Evolutionary conservation across 805 yeast genomes (phyloP).

Genomic region (Candida glaebosa): DNA sequence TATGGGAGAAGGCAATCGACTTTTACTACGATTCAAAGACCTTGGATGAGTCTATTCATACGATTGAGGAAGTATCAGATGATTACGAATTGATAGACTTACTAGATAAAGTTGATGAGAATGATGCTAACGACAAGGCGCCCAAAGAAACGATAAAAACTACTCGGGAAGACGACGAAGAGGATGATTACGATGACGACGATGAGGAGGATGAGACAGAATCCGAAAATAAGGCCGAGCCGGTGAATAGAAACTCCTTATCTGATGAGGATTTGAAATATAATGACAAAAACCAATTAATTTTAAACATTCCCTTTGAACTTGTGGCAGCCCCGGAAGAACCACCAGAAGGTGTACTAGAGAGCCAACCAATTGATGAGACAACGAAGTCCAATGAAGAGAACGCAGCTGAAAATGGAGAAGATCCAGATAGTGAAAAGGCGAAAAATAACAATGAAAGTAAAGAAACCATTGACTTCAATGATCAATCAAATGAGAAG

Average conservation of each 20-base stretch:
- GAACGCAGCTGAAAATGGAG: slow-evolving; percentile 8
- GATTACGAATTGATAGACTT: slow-evolving; percentile 34
- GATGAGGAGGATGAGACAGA: slow-evolving; percentile 22
- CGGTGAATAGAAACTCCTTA: slow-evolving; percentile 10
- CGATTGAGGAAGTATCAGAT: slow-evolving; percentile 29
- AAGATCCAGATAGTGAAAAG: not conserved
- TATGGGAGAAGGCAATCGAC: slow-evolving; percentile 71
- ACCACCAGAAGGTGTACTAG: not conserved
- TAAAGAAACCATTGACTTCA: not conserved
- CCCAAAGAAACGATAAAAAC: slow-evolving; percentile 3
- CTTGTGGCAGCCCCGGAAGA: slow-evolving; percentile 4
- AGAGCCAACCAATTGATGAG: not conserved
- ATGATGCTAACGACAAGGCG: slow-evolving; percentile 26
- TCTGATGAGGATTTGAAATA: slow-evolving; percentile 10
- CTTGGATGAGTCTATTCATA: slow-evolving; percentile 16
- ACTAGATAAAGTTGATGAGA: slow-evolving; percentile 23
- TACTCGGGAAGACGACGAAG: slow-evolving; percentile 20
- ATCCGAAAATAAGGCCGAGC: slow-evolving; percentile 24
- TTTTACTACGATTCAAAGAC: slow-evolving; percentile 29
- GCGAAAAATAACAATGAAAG: not conserved
- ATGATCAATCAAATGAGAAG: not conserved
- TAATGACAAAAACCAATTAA: slow-evolving; percentile 27
- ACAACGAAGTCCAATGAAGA: not conserved
- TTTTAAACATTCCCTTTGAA: slow-evolving; percentile 33
- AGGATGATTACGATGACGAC: slow-evolving; percentile 32